A percentile compares a stretch with the other conserved stretches of the same genome.
These are phyloP conservation scores for Apiotrichum sp. DNA, from an alignment of 1,284 basidiomycete genomes.

Conservation along the genomic window DNA sequence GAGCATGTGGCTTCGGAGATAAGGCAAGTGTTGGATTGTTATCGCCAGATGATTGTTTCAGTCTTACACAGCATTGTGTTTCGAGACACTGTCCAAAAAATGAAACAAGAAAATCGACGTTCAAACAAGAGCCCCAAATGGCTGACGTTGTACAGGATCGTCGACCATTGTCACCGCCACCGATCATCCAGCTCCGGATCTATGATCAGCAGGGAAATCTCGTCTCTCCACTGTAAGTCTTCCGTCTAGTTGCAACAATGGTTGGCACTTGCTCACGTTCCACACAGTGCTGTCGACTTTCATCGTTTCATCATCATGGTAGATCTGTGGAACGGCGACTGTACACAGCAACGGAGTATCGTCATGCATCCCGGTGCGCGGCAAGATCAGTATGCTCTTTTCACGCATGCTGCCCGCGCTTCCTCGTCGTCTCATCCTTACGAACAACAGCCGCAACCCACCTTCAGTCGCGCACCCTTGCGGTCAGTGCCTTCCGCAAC, in stretches of 20 bases:
- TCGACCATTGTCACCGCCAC: constrained; percentile 78
- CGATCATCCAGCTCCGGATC: constrained; percentile 53
- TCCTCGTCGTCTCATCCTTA: constrained; percentile 3
- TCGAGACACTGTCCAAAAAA: too few relatives aligned
- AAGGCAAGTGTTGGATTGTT: constrained; percentile 58
- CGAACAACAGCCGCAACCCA: neutral
- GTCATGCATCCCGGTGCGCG: constrained; percentile 64
- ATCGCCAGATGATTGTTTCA: too few relatives aligned
- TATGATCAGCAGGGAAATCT: constrained; percentile 53
- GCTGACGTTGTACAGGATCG: constrained; percentile 59
- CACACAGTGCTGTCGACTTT: constrained; percentile 54
- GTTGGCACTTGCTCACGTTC: neutral
- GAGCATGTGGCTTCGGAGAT: constrained; percentile 92
- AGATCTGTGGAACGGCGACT: constrained; percentile 78
- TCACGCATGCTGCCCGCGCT: constrained; percentile 8
- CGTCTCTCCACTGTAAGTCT: constrained; percentile 68
- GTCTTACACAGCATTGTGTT: neutral
- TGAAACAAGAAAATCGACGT: too few relatives aligned
- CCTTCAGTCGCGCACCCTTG: neutral
- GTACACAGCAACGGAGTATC: constrained; percentile 72
- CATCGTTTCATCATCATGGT: constrained; percentile 82
- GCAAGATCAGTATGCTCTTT: constrained; percentile 16
- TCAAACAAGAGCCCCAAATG: too few relatives aligned
- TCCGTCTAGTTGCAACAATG: neutral
- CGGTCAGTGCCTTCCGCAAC: neutral